These are phyloP conservation scores for Acarospora socialis DNA, from an alignment of 2,329 filamentous ascomycete species.

Conservation along the genomic window DNA sequence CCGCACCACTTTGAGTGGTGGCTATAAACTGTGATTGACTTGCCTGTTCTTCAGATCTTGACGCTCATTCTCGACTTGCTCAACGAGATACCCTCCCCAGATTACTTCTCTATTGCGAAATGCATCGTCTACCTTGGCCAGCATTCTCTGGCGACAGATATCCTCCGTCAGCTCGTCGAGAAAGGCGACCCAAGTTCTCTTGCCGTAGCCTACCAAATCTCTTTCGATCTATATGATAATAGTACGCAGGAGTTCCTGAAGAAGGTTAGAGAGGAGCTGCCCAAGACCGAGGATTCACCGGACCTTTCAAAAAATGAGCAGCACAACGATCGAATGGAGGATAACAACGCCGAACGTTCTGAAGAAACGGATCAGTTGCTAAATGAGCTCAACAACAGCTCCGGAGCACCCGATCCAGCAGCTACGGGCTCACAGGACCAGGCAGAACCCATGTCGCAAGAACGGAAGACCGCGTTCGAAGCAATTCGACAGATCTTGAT, in stretches of 20 bases:
- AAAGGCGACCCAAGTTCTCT: conserved; percentile 65
- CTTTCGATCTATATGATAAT: conserved; percentile 96
- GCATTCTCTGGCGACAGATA: conserved; percentile 74
- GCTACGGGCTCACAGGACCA: conserved; percentile 27
- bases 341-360: conserved; percentile 38
- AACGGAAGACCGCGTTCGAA: conserved; percentile 39
- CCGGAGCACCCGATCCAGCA: conserved; percentile 36
- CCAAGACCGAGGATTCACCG: conserved; percentile 35
- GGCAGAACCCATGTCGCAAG: conserved; percentile 30
- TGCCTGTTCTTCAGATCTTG: conserved; percentile 46
- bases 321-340: conserved; percentile 26
- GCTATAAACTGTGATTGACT: conserved; percentile 2
- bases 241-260: conserved; percentile 92
- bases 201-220: conserved; percentile 88
- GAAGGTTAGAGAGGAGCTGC: conserved; percentile 73
- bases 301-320: conserved; percentile 33
- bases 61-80: conserved; percentile 89
- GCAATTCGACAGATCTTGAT: conserved; percentile 52
- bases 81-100: conserved; percentile 79
- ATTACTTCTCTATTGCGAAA: conserved; percentile 96
- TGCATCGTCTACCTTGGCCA: conserved; percentile 94
- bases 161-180: conserved; percentile 68
- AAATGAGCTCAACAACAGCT: conserved; percentile 34
- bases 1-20: conserved; percentile 1
- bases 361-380: conserved; percentile 46